A percentile compares a stretch with the other conserved stretches of the same genome.
These are phyloP conservation scores for Petunia axillaris DNA, from an alignment of 257 asterid genomes.

Conservation along the genomic window DNA sequence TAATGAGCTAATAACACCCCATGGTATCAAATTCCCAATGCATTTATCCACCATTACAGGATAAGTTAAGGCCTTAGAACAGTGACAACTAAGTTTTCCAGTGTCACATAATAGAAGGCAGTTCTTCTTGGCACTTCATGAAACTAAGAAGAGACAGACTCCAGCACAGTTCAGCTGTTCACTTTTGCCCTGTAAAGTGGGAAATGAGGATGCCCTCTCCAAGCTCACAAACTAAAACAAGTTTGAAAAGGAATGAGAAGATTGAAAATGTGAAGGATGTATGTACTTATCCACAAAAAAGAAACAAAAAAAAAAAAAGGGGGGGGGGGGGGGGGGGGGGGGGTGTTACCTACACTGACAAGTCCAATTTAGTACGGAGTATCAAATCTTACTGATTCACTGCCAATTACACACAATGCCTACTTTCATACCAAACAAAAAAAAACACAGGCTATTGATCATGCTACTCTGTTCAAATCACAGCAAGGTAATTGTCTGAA, in stretches of 20 bases:
- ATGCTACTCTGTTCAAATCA: too few species aligned
- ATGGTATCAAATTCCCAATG: not conserved
- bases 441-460: too few species aligned
- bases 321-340: too few species aligned
- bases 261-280: not conserved
- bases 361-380: too few species aligned
- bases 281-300: too few species aligned
- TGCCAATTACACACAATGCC: too few species aligned
- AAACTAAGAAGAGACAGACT: not conserved
- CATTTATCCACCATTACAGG: not conserved
- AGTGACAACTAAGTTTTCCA: not conserved
- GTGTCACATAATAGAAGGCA: not conserved
- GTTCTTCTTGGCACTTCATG: not conserved
- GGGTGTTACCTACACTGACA: too few species aligned
- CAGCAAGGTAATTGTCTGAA: too few species aligned
- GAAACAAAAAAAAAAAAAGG: not conserved
- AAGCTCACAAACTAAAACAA: not conserved
- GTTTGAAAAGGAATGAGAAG: too few species aligned
- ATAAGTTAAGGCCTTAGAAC: not conserved
- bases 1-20: not conserved
- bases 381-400: too few species aligned
- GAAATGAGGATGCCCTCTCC: not conserved
- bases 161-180: not conserved
- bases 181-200: not conserved
- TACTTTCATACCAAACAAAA: too few species aligned